A percentile compares a stretch with the other conserved stretches of the same genome.
phyloP scores from a whole-genome alignment of 345 rosid genomes.

The Salix dunnii region DNA sequence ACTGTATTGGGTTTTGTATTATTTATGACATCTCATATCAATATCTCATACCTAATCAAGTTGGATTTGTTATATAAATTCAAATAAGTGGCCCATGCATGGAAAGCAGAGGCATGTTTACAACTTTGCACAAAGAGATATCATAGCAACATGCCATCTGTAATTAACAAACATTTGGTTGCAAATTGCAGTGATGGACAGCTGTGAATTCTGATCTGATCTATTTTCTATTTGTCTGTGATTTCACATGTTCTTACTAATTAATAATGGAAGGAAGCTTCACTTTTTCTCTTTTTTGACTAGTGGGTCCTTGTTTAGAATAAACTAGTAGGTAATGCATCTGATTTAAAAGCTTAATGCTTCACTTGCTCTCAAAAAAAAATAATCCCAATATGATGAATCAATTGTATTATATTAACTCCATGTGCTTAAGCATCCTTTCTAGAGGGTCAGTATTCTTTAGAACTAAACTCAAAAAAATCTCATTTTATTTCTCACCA shows the following conservation, averaged over 20 bases:
- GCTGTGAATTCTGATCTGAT: not conserved
- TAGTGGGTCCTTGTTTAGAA: constrained; percentile 5
- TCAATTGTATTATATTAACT: not conserved
- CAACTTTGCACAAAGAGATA: not conserved
- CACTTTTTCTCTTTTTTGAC: not conserved
- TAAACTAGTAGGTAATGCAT: not conserved
- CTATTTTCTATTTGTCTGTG: not conserved
- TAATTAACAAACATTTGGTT: not conserved
- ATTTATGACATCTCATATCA: not conserved
- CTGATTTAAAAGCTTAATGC: not conserved
- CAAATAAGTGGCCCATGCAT: not conserved
- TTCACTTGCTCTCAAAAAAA: too few species aligned
- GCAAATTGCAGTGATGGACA: constrained; percentile 15
- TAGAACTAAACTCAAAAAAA: not conserved
- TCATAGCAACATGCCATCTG: not conserved
- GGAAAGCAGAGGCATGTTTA: not conserved
- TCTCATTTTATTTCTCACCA: not conserved
- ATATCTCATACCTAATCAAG: not conserved
- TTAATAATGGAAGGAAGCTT: not conserved
- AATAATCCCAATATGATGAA: not conserved
- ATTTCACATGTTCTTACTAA: not conserved
- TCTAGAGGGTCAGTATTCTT: not conserved
- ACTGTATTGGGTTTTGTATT: not conserved
- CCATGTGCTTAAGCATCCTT: not conserved
- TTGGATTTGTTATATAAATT: not conserved